Evolutionary conservation across 2,329 filamentous ascomycete species (phyloP).

Genomic region (Penicillium olsonii): DNA sequence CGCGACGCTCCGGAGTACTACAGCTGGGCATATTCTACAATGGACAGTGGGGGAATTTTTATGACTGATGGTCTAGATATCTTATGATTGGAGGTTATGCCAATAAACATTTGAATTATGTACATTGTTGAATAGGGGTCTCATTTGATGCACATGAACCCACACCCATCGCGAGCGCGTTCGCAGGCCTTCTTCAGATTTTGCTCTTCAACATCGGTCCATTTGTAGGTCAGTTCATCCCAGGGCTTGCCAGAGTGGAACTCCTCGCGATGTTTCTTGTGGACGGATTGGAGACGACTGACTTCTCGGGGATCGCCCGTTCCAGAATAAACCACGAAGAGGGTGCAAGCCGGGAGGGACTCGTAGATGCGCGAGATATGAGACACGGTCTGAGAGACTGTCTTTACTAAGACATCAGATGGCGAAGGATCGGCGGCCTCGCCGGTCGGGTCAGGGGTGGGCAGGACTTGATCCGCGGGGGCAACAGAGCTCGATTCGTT

Average conservation of each 20-base stretch:
- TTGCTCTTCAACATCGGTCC: conserved; percentile 66
- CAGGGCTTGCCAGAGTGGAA: conserved; percentile 61
- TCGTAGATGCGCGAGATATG: conserved; percentile 57
- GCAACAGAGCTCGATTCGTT: conserved; percentile 36
- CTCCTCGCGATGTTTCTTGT: conserved; percentile 58
- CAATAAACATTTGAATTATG: too few species aligned
- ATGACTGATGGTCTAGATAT: too few species aligned
- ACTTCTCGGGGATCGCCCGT: conserved; percentile 63
- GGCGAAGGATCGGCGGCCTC: conserved; percentile 10
- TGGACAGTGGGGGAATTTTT: too few species aligned
- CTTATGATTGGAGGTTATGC: too few species aligned
- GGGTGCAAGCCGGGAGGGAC: conserved; percentile 59
- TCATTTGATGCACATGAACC: conserved; percentile 61
- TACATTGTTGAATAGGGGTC: too few species aligned
- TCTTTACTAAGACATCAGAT: conserved; percentile 41
- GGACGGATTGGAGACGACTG: conserved; percentile 56
- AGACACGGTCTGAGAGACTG: conserved; percentile 53
- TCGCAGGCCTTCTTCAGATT: conserved; percentile 58
- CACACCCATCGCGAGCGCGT: conserved; percentile 59
- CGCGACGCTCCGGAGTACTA: too few species aligned
- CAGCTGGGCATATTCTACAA: too few species aligned
- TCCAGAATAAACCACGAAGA: conserved; percentile 65
- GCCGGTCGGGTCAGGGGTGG: conserved; percentile 9
- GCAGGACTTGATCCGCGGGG: conserved; percentile 27
- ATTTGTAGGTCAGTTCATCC: conserved; percentile 63